Percentiles rank a stretch among this genome's conserved stretches.
phyloP scores from a whole-genome alignment of 345 rosid species.

The Euphorbia lathyris region DNA sequence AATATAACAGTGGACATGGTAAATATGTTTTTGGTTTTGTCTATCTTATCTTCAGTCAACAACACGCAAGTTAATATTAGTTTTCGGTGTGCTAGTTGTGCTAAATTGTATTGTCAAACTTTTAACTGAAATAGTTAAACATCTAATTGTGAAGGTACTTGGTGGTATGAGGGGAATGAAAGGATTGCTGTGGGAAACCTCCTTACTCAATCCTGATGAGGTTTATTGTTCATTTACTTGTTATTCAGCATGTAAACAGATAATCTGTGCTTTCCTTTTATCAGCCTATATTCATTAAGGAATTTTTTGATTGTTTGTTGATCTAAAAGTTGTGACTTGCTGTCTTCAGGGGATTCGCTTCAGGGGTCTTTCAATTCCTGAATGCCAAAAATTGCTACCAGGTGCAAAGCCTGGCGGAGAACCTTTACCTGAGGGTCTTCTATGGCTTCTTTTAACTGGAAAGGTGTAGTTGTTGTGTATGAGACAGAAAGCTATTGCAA shows the following conservation, averaged over 20 bases:
- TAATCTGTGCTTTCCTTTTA: background rate
- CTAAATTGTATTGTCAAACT: constrained; percentile 5
- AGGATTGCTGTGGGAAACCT: constrained; percentile 95
- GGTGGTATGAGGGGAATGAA: constrained; percentile 99
- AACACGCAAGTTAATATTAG: background rate
- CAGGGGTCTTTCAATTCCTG: constrained; percentile 91
- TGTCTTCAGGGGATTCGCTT: constrained; percentile 85
- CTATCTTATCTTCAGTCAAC: background rate
- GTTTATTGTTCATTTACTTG: constrained; percentile 25
- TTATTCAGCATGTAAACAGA: background rate
- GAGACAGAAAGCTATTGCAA: constrained; percentile 3
- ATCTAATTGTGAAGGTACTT: constrained; percentile 52
- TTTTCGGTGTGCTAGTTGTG: background rate
- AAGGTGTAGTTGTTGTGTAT: constrained; percentile 47
- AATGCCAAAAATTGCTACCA: constrained; percentile 91
- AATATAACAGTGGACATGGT: constrained; percentile 95
- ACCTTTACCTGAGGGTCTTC: constrained; percentile 95
- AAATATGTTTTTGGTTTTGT: constrained; percentile 6
- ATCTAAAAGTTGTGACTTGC: constrained; percentile 14
- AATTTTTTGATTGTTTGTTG: background rate
- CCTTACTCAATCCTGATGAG: constrained; percentile 95
- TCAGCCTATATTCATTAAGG: background rate
- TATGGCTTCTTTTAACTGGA: constrained; percentile 99
- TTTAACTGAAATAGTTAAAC: constrained; percentile 6
- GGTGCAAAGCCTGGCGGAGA: constrained; percentile 86